Base-by-base conservation (phyloP, 2,329 filamentous ascomycete species). In the Phialophora chinensis region DNA sequence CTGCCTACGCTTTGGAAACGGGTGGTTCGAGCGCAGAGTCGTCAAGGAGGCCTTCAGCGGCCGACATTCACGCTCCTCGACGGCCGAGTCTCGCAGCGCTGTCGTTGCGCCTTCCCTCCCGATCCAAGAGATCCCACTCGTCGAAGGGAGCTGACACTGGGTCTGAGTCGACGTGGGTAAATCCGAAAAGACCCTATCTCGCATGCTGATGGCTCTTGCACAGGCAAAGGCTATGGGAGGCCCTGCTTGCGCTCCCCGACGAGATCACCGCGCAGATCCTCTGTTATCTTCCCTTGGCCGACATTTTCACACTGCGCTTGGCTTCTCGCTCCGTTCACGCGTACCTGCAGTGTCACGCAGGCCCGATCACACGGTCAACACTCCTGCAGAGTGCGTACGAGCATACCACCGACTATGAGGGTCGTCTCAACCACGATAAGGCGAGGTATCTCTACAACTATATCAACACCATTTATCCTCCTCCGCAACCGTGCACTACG, bases 231-330 rank as follows among this genome's bases (percentile, higher is more conserved):
- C 53, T 67, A 33, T 68, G 69, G n/a, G 61, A 69, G 14, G 58
- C 60, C 4, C 65, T 71, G n/a, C 63, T 67, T 20, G 60, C 59
- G 10, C 54, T 71, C 3, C 69, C 69, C n/a, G 60, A 67, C 25
- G 69, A 71, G 27, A 69, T 71, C 58, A 55, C 62, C 12, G 55
- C 59, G n/a, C 62, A 67, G 10, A 65, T 71, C 54, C 53, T 71
- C 25, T 69, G 62, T 49, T 54, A 67, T 52, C 69, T 71, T 20
- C 35, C 59, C 25, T 38, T 29, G 8, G 14, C 50, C 14, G 69
- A 71, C 35, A 57, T 67, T 27, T 60, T 67, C 11, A 60, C 62
- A 8, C 62, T 71, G 2, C 68, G 68, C 3, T 58, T 59, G 35
- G 61, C 68, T 10, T 69, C 63, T 27, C 65, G 62, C 25, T 54